A percentile compares a stretch with the other conserved stretches of the same genome.
Evolutionary conservation across 1,284 basidiomycete genomes (phyloP).

Genomic region (Apiotrichum gracile): DNA sequence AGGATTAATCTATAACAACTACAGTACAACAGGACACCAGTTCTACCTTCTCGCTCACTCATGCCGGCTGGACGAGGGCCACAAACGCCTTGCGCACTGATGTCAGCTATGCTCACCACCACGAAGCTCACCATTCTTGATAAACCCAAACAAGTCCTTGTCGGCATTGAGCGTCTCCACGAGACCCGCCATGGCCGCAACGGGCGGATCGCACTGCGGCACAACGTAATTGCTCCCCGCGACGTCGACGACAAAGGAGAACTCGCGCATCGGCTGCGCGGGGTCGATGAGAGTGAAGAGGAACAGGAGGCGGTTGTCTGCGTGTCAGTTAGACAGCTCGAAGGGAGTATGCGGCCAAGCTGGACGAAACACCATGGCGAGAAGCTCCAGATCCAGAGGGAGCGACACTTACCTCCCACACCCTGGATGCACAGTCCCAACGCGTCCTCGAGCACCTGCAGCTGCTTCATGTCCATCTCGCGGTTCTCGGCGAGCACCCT

Average conservation of each 20-base stretch:
- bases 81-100: conserved; percentile 35
- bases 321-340: not conserved
- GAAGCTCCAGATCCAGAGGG: no score
- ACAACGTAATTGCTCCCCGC: conserved; percentile 57
- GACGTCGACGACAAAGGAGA: conserved; percentile 69
- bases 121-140: conserved; percentile 37
- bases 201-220: conserved; percentile 39
- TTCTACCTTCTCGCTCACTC: no score
- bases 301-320: conserved; percentile 62
- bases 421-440: conserved; percentile 67
- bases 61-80: conserved; percentile 5
- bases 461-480: conserved; percentile 55
- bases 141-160: conserved; percentile 40
- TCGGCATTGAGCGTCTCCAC: conserved; percentile 40
- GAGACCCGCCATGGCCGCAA: conserved; percentile 32
- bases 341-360: no score
- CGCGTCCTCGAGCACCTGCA: conserved; percentile 56
- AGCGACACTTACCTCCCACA: conserved; percentile 53
- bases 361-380: no score
- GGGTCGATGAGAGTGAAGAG: conserved; percentile 65
- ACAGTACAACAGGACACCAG: not conserved
- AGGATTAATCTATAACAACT: not conserved
- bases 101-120: not conserved
- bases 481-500: conserved; percentile 58
- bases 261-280: conserved; percentile 57